Conservation (phyloP, 2,329 filamentous ascomycete genomes). For the Hypoxylon sp. region DNA sequence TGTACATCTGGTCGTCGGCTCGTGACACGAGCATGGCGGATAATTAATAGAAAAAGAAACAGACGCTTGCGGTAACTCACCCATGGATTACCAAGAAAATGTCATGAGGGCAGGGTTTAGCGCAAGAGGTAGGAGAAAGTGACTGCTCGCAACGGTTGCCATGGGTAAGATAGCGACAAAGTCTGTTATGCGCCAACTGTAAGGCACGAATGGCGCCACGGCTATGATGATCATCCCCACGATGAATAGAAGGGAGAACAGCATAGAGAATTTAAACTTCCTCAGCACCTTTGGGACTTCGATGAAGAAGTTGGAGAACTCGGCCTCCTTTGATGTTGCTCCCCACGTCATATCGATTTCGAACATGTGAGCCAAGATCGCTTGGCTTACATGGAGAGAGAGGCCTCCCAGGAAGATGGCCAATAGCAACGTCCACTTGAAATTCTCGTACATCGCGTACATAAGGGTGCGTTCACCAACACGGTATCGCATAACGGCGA, state of each 20-base stretch:
- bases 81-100: conserved; percentile 75
- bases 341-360: conserved; percentile 90
- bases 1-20: not conserved
- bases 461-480: conserved; percentile 74
- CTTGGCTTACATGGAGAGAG: conserved; percentile 84
- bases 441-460: conserved; percentile 71
- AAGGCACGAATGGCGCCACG: conserved; percentile 74
- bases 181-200: conserved; percentile 76
- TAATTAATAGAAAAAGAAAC: not conserved
- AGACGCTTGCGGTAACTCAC: not conserved
- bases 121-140: conserved; percentile 79
- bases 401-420: conserved; percentile 88
- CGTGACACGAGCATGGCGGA: not conserved
- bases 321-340: conserved; percentile 85
- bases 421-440: conserved; percentile 82
- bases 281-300: conserved; percentile 85
- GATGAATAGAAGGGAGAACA: conserved; percentile 72
- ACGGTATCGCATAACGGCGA: conserved; percentile 81
- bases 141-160: conserved; percentile 77
- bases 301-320: conserved; percentile 87
- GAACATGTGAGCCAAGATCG: conserved; percentile 85
- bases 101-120: conserved; percentile 86
- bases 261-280: conserved; percentile 82
- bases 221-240: conserved; percentile 76
- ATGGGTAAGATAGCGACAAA: conserved; percentile 84